Percentiles rank a stretch among this genome's conserved stretches.
Evolutionary conservation across 1,139 yeast genomes (phyloP).

Genomic region (Blastobotrys niveus): DNA sequence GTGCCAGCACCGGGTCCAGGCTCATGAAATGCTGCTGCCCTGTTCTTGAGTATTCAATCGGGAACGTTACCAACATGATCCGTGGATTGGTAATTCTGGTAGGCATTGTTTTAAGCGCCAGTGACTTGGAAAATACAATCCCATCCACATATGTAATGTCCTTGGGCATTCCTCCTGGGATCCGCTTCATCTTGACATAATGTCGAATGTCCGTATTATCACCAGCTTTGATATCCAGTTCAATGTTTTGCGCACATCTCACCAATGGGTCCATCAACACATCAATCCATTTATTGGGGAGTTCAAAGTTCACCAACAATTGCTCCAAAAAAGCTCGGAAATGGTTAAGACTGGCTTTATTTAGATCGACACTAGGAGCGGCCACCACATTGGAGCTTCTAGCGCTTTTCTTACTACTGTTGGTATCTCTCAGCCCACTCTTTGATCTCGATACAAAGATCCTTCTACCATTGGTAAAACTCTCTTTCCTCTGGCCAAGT

Average conservation of each 20-base stretch:
- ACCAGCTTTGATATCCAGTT: conserved; percentile 52
- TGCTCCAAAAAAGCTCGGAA: conserved; percentile 50
- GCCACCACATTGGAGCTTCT: conserved; percentile 13
- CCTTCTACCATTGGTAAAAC: conserved; percentile 19
- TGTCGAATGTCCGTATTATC: conserved; percentile 82
- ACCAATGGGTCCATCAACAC: conserved; percentile 44
- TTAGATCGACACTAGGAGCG: conserved; percentile 31
- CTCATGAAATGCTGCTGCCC: conserved; percentile 71
- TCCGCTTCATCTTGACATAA: conserved; percentile 78
- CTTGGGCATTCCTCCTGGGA: conserved; percentile 60
- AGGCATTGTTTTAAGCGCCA: conserved; percentile 82
- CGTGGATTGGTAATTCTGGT: conserved; percentile 57
- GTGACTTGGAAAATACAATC: conserved; percentile 72
- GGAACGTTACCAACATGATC: conserved; percentile 79
- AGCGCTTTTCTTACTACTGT: neutral
- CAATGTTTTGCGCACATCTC: conserved; percentile 44
- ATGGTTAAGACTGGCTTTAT: conserved; percentile 40
- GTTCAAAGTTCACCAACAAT: conserved; percentile 52
- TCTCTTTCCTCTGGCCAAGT: conserved; percentile 24
- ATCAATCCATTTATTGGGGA: conserved; percentile 45
- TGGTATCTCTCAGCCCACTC: conserved; percentile 7
- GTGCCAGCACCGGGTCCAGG: conserved; percentile 77
- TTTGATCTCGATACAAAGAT: conserved; percentile 10
- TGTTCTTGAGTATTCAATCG: conserved; percentile 74
- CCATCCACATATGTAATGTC: conserved; percentile 71